These are phyloP conservation scores for Pseudocohnilembus persalinus DNA, from an alignment of 169 alveolate species.

Conservation along the genomic window DNA sequence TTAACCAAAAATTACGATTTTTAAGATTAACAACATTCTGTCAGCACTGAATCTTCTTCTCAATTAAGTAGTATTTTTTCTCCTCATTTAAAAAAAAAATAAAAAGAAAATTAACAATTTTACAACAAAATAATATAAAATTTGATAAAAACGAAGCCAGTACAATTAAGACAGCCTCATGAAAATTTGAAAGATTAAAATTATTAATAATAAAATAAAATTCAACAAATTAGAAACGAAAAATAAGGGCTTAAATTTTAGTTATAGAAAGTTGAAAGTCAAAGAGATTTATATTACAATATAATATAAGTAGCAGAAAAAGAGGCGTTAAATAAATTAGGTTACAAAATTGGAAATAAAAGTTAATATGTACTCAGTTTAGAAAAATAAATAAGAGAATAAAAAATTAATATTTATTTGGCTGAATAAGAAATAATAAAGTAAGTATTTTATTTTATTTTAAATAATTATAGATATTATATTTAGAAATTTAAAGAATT, in stretches of 20 bases:
- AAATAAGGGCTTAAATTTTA: background rate
- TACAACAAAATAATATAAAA: too few relatives aligned
- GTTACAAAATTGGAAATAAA: background rate
- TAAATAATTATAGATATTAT: background rate
- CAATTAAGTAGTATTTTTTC: too few relatives aligned
- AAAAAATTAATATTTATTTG: too few relatives aligned
- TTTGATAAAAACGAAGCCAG: too few relatives aligned
- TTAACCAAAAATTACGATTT: too few relatives aligned
- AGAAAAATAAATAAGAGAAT: background rate
- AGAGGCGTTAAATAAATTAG: background rate
- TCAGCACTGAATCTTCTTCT: too few relatives aligned
- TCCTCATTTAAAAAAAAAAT: too few relatives aligned
- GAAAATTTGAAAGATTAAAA: too few relatives aligned
- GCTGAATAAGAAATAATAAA: background rate
- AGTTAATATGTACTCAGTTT: background rate
- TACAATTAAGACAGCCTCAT: too few relatives aligned
- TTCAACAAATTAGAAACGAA: background rate
- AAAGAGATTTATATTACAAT: background rate
- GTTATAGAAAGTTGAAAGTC: background rate
- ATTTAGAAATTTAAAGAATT: background rate
- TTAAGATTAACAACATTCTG: too few relatives aligned
- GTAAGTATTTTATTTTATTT: background rate
- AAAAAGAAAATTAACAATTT: too few relatives aligned
- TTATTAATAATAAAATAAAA: too few relatives aligned
- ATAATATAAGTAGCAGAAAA: background rate